Conservation (phyloP, 805 yeast species). For the Naumovozyma dairenensis region DNA sequence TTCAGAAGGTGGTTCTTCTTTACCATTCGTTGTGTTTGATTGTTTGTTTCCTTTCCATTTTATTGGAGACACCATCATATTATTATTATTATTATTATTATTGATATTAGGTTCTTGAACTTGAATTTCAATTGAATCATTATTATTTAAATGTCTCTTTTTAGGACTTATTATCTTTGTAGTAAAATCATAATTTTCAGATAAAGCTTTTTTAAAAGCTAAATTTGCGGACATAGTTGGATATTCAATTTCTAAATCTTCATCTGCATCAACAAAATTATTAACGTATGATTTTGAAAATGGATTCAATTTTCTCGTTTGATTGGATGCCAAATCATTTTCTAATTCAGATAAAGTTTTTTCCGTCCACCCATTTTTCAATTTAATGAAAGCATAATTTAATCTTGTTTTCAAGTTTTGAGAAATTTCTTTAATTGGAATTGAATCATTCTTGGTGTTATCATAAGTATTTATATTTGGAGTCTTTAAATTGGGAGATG, state of each 20-base stretch:
- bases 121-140: too few species aligned
- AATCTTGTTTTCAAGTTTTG: slow-evolving; percentile 32
- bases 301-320: neutral
- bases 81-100: too few species aligned
- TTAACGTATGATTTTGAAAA: slow-evolving; percentile 7
- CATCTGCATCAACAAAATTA: slow-evolving; percentile 8
- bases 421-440: slow-evolving; percentile 33
- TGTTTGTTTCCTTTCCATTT: slow-evolving; percentile 3
- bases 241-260: slow-evolving; percentile 12
- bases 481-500: slow-evolving; percentile 25
- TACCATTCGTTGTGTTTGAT: neutral
- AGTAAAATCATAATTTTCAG: slow-evolving; percentile 33
- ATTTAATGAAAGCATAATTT: slow-evolving; percentile 34
- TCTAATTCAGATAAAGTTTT: slow-evolving; percentile 23
- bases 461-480: slow-evolving; percentile 11
- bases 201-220: slow-evolving; percentile 33
- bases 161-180: slow-evolving; percentile 28
- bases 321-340: slow-evolving; percentile 5
- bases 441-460: slow-evolving; percentile 2
- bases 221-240: slow-evolving; percentile 31
- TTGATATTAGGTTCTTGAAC: neutral
- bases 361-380: slow-evolving; percentile 29
- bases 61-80: slow-evolving; percentile 4
- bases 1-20: slow-evolving; percentile 23
- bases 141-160: neutral